Evolutionary conservation across 805 yeast genomes (phyloP), one percentile per base, ranked within the genome.

Genomic region (Wickerhamomyces chambardii): DNA sequence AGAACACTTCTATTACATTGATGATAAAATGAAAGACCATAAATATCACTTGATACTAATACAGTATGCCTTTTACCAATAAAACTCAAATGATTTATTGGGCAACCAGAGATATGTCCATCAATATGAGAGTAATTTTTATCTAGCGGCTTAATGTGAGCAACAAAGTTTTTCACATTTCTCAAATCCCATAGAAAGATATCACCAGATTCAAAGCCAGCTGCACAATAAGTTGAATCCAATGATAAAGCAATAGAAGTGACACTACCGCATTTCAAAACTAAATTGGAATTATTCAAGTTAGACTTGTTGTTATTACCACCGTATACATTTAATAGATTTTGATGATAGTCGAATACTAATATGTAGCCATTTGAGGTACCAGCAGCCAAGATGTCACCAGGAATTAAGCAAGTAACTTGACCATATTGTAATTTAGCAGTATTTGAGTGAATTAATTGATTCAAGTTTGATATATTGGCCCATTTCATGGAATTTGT

Each of bases 281-380:
- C 9, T 7, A 24, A 11, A 6, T 24, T 24, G 9, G 27, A 8
- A n/a, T 24, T 24, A 11, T 24, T 3, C 5, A 11, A 6, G 6
- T 24, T 24, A n/a, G 12, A 14, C 6, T 11, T 24, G 27, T 24
- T 24, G 27, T 24, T 24, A 14, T 24, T 24, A 14, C 27, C 27
- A 24, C 27, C 27, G 12, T 24, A 24, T 24, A 24, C 12, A n/a
- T 24, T 24, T 4, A 68, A 59, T 4, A 83, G 50, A 22, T 60
- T 63, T 52, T 89, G 95, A 30, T 69, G 69, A 41, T 77, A 79
- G 46, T 78, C 81, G 53, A 84, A 87, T 5, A 82, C 63, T 5
- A 84, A 54, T 0, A 85, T 61, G 27, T 54, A 59, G 2, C 95
- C 95, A 34, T 69, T 70, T 0, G 69, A 47, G 0, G 96, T 87